Base-by-base conservation (phyloP, 257 asterid species). In the Thymus mandschuricus region DNA sequence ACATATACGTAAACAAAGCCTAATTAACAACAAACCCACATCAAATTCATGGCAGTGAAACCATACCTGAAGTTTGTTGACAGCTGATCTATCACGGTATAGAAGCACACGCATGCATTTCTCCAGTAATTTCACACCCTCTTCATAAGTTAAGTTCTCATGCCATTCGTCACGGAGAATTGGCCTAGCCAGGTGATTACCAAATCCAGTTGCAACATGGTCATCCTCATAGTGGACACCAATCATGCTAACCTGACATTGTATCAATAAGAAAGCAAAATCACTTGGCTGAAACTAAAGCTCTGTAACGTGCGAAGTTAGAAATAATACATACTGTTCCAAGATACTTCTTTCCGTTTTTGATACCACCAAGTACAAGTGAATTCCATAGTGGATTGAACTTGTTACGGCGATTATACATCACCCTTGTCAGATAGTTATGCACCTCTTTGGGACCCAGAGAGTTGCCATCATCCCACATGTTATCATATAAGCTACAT, bases 381-480 rank as follows among this genome's bases (percentile, higher is more conserved):
- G 97, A 87, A 75, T 89, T 94, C 97, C 99, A 94, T 40, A 94
- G 81, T 3, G 99, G 99, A 54, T 91, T 84, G 87, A 94, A 89
- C 95, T 94, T 94, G 64, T 94, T 94, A 68, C 99, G 97, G 7
- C 99, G 97, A 70, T 94, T 94, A 75, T 94, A 94, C 97, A 94
- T 94, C 78, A 91, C 73, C 60, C 98, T 82, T 1, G 91, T 85
- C 29, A 94, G 78, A 83, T 91, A 91, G 75, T 89, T 94, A 77
- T 89, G 97, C 78, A 94, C 92, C 81, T 94, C 97, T 76, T 91
- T 94, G 34, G 99, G 99, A 15, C 99, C 98, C 84, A 94, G 82
- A 45, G 97, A 94, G 84, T 91, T 94, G 4, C 96, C 99, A 68
- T 94, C 97, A 66, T 94, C 99, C 99, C 99, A 94, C 97, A 91